Evolutionary conservation across 352 stramenopile species (phyloP), one percentile per base, ranked within the genome.

Genomic region (Pythium monospermum): DNA sequence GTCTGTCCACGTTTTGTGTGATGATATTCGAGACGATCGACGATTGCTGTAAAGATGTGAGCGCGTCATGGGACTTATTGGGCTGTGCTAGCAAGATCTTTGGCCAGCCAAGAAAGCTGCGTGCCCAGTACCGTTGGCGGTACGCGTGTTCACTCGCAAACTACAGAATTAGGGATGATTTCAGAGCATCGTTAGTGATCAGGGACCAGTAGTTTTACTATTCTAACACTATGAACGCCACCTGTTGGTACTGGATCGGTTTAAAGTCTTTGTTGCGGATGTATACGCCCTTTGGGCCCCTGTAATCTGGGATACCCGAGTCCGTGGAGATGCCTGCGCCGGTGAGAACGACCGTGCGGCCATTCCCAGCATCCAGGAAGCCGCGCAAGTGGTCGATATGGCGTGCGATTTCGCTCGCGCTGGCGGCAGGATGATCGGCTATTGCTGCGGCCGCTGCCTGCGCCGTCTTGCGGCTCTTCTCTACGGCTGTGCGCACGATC

Each of bases 1-100:
- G 70, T 0, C 73, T 71, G 66, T 99, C 96, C n/a, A 99, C 96
- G 64, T 99, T 99, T 71, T 99, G 96, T 12, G 96, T 99, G 30
- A 98, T 74, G 19, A 98, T 80, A 36, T 76, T 68, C 0, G 66
- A 69, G 23, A 90, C 53, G 2, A 74, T 53, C 0, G 55, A 59
- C 12, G 38, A 41, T 13, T 59, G 68, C 58, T 93, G 83, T 21
- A 98, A 66, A 22, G 57, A 46, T 2, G 96, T 84, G 8, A 99
- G 50, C 15, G 91, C 87, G 23, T 73, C 26, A 64, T 99, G 96
- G 22, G 91, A 94, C 4, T 51, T 56, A 61, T 98, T 98, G 8
- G 91, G 85, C 53, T 78, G 46, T 19, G 85, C 68, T 33, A 57
- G 59, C 10, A 74, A 68, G 58, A 97, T 96, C 57, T 92, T 85